Percentiles rank a stretch among this genome's conserved stretches.
phyloP scores from a whole-genome alignment of 495 filamentous ascomycete species.

The Halenospora varia region DNA sequence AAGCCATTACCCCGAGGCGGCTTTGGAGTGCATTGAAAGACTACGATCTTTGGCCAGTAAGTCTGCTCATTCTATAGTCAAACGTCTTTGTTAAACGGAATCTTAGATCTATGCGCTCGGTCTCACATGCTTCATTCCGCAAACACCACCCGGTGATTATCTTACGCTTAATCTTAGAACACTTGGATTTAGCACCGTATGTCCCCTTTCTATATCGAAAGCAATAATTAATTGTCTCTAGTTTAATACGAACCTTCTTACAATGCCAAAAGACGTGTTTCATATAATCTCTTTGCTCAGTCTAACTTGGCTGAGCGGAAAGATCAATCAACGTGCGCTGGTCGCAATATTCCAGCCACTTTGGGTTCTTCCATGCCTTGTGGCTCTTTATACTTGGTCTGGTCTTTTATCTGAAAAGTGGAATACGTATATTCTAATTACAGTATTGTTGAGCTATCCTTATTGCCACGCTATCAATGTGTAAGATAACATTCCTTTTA shows the following conservation, averaged over 20 bases:
- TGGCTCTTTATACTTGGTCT: conserved; percentile 45
- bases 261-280: conserved; percentile 53
- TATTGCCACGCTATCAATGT: conserved; percentile 33
- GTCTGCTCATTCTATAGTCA: background rate
- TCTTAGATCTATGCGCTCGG: conserved; percentile 40
- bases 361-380: conserved; percentile 53
- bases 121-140: conserved; percentile 51
- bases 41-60: conserved; percentile 62
- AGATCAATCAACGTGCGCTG: conserved; percentile 50
- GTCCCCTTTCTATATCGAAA: background rate
- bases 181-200: conserved; percentile 55
- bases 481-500: too few species aligned
- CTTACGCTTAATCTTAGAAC: conserved; percentile 56
- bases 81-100: background rate
- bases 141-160: conserved; percentile 48
- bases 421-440: conserved; percentile 51
- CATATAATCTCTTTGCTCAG: conserved; percentile 46
- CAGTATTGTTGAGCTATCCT: conserved; percentile 45
- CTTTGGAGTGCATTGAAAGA: conserved; percentile 58
- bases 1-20: conserved; percentile 53
- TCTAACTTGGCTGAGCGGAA: conserved; percentile 55
- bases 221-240: background rate
- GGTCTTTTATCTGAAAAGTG: conserved; percentile 34
- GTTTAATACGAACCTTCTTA: conserved; percentile 65
- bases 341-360: conserved; percentile 47